Evolutionary conservation across 345 rosid species (phyloP), one percentile per base, ranked within the genome.

Genomic region (Sisymbrium irio): DNA sequence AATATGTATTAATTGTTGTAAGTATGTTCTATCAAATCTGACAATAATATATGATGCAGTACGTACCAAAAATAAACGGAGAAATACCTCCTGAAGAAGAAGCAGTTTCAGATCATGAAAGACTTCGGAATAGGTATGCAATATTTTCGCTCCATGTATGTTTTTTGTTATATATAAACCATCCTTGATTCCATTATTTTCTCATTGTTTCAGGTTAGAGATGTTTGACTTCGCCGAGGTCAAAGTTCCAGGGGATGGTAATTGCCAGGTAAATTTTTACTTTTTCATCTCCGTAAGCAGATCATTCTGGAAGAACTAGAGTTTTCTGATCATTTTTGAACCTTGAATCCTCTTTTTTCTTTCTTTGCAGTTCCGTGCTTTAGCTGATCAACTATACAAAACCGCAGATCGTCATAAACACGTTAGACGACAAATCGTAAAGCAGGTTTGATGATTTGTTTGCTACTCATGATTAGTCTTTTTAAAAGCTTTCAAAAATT

Each of bases 11-110:
- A 13, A 4, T n/a, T 55, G 22, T 13, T 50, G n/a, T 22, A 8
- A 1, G 15, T 17, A 41, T 44, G 59, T 35, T 62, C 0, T 32
- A 17, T 18, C 39, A 35, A 27, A 8, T 63, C 57, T 77, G 39
- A 55, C 10, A 19, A 20, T 64, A 5, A 57, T 30, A 4, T 71
- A 4, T 59, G 3, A 22, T 73, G 77, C 82, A 95, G 99, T 96
- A 95, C 78, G 82, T 95, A 75, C 99, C 99, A 0, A 85, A 89
- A 82, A 88, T 85, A 54, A 95, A 95, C 67, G 97, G 99, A 37
- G 96, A 95, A 72, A 95, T 89, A 81, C 99, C 99, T 51, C 91
- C 99, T 5, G 69, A 78, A 59, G 96, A 91, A 79, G 99, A 91
- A 82, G 99, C 88, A 54, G 82, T 91, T 72, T 85, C 99, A 58